phyloP scores from a whole-genome alignment of 2,329 filamentous ascomycete genomes.

The Clonostachys rhizophaga region DNA sequence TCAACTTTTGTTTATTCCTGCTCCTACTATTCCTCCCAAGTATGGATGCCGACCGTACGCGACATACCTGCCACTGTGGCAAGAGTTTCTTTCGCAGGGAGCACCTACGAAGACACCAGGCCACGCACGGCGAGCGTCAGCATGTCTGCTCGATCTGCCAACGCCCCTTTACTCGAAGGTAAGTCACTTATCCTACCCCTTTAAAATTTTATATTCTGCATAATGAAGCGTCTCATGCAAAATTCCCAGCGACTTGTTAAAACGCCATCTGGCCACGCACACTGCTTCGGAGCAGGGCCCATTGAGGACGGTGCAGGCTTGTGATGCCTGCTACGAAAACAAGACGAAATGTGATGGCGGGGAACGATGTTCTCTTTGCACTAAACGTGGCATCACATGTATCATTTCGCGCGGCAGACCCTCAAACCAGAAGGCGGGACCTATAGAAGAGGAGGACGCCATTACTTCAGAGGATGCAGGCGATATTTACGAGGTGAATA shows the following conservation, averaged over 20 bases:
- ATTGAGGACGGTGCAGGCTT: constrained; percentile 29
- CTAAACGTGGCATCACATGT: constrained; percentile 14
- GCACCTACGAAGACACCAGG: constrained; percentile 30
- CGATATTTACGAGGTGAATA: neutral
- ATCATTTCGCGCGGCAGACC: neutral
- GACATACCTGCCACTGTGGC: constrained; percentile 26
- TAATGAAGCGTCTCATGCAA: constrained; percentile 20
- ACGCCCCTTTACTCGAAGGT: constrained; percentile 31
- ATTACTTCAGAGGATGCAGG: neutral
- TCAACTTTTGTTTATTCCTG: no score
- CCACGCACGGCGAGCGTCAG: constrained; percentile 24
- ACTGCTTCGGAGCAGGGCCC: constrained; percentile 12
- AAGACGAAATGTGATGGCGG: constrained; percentile 39
- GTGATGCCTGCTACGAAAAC: constrained; percentile 34
- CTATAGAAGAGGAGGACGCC: neutral
- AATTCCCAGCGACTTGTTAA: constrained; percentile 25
- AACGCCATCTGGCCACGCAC: constrained; percentile 27
- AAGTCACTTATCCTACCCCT: constrained; percentile 6
- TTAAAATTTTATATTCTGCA: neutral
- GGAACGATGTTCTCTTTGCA: constrained; percentile 28
- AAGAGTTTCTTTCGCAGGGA: constrained; percentile 33
- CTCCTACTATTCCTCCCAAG: no score
- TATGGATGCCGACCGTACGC: no score
- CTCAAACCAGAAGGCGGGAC: neutral
- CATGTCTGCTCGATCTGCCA: constrained; percentile 27